phyloP scores from a whole-genome alignment of 306 rosid species.

The Castanea crenata region DNA sequence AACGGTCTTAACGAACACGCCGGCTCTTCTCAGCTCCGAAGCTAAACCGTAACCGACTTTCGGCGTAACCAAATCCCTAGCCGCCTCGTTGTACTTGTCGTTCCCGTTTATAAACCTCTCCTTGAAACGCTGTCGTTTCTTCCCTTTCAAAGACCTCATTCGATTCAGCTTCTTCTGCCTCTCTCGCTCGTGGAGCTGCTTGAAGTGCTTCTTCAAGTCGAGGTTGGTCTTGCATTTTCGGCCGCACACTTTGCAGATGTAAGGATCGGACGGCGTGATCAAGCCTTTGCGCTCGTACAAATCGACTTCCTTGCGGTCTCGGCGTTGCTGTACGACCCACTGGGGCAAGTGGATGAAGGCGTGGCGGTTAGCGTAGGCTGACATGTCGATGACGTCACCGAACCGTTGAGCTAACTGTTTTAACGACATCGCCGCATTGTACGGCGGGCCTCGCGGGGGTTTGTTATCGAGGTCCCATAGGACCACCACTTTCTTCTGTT shows the following conservation, averaged over 20 bases:
- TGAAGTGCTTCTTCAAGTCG: constrained; percentile 72
- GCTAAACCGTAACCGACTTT: constrained; percentile 81
- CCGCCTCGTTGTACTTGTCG: constrained; percentile 62
- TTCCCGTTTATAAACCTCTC: constrained; percentile 54
- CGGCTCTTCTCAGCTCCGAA: constrained; percentile 74
- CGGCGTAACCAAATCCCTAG: constrained; percentile 48
- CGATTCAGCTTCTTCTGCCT: constrained; percentile 63
- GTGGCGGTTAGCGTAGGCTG: constrained; percentile 90
- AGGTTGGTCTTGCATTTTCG: constrained; percentile 55
- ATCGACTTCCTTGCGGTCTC: constrained; percentile 52
- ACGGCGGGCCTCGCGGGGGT: constrained; percentile 87
- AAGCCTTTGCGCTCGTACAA: constrained; percentile 65
- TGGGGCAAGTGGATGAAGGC: constrained; percentile 73
- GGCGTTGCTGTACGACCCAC: constrained; percentile 62
- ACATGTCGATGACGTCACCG: constrained; percentile 63
- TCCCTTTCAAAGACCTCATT: constrained; percentile 54
- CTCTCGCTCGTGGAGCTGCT: constrained; percentile 69
- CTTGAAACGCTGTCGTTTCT: constrained; percentile 63
- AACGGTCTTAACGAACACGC: constrained; percentile 82
- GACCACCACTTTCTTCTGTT: constrained; percentile 59
- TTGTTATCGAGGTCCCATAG: constrained; percentile 97
- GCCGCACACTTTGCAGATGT: constrained; percentile 66
- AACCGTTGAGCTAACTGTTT: constrained; percentile 49
- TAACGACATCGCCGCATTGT: constrained; percentile 70
- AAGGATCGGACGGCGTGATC: constrained; percentile 45